Evolutionary conservation across 2,329 filamentous ascomycete species (phyloP).

Genomic region (Didymella sp.): DNA sequence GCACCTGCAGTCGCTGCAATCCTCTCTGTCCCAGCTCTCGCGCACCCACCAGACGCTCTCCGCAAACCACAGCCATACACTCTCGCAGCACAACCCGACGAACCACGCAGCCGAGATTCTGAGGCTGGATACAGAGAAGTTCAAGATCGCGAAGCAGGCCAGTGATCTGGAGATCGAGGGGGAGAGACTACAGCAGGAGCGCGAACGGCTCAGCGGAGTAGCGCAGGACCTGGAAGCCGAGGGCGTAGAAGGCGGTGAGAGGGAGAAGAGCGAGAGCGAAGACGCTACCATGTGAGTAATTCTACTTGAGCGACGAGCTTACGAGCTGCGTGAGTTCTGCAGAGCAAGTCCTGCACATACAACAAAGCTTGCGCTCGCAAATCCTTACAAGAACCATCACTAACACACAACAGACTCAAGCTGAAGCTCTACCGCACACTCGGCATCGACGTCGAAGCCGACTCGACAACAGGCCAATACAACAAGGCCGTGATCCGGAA

Average conservation of each 20-base stretch:
- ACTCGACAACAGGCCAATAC: conserved; percentile 76
- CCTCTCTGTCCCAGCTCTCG: conserved; percentile 63
- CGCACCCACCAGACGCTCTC: conserved; percentile 78
- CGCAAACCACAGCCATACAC: conserved; percentile 78
- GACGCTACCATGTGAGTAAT: conserved; percentile 57
- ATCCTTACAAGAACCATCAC: not conserved
- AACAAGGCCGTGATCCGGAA: conserved; percentile 86
- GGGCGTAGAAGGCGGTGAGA: conserved; percentile 76
- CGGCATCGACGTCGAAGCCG: conserved; percentile 88
- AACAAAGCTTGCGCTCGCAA: too few relatives aligned
- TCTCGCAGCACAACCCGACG: conserved; percentile 75
- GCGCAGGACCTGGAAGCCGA: conserved; percentile 85
- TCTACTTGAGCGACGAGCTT: not conserved
- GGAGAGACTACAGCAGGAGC: conserved; percentile 83
- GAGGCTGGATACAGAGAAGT: conserved; percentile 89
- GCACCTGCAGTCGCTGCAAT: conserved; percentile 60
- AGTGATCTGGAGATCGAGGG: conserved; percentile 91
- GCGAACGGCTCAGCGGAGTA: conserved; percentile 75
- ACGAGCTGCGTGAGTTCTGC: too few relatives aligned
- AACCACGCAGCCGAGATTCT: conserved; percentile 85
- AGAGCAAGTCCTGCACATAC: too few relatives aligned
- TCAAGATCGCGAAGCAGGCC: conserved; percentile 89
- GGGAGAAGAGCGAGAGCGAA: conserved; percentile 56
- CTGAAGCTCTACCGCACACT: conserved; percentile 90
- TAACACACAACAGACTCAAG: conserved; percentile 64